A percentile compares a stretch with the other conserved stretches of the same genome.
Conservation (phyloP, 306 rosid species). For the Morella rubra region DNA sequence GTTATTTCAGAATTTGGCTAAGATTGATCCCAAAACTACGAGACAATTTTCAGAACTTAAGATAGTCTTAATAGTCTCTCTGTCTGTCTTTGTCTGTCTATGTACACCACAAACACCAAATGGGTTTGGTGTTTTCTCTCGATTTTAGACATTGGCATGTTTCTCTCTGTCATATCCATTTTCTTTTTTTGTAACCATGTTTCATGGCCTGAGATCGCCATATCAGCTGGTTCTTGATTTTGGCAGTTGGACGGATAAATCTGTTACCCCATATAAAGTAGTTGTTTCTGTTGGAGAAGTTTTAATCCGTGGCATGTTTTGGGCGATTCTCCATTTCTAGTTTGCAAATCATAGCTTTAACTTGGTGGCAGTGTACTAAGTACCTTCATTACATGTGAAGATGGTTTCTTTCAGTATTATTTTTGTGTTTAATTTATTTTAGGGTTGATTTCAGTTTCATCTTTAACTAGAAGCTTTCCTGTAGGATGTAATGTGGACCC, state of each 20-base stretch:
- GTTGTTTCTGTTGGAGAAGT: background rate
- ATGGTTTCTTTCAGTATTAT: slow-evolving; percentile 7
- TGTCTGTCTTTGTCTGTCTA: background rate
- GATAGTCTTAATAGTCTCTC: background rate
- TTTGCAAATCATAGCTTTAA: slow-evolving; percentile 5
- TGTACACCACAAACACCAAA: background rate
- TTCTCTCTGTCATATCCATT: too few species aligned
- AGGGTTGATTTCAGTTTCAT: slow-evolving; percentile 14
- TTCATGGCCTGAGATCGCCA: background rate
- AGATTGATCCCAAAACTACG: background rate
- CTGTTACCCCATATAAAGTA: background rate
- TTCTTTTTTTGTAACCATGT: background rate
- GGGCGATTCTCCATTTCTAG: background rate
- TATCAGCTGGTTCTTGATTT: slow-evolving; percentile 1
- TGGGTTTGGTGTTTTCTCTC: background rate
- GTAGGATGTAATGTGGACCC: slow-evolving; percentile 54
- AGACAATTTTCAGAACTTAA: background rate
- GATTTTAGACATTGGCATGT: background rate
- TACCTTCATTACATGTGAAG: slow-evolving; percentile 11
- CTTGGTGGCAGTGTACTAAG: background rate
- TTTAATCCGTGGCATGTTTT: background rate
- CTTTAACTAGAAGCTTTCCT: slow-evolving; percentile 25
- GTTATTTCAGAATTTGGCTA: background rate
- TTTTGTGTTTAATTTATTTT: background rate
- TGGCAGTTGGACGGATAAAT: background rate